Evolutionary conservation across 2,329 filamentous ascomycete species (phyloP), one percentile per base, ranked within the genome.

Genomic region (Diaporthe sp.): DNA sequence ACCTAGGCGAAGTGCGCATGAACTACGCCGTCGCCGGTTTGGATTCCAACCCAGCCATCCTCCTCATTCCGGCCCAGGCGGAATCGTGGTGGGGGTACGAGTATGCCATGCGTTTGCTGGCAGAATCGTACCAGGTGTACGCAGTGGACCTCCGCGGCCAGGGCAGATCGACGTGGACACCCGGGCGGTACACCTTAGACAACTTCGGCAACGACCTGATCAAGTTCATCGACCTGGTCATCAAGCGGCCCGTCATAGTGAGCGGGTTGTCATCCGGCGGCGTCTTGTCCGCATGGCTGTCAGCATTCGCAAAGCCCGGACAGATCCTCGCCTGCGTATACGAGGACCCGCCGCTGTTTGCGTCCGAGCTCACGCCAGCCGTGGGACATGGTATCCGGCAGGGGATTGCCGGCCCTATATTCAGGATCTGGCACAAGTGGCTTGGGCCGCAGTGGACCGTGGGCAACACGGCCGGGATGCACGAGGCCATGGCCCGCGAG

Each of bases 51-150:
- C 76, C 76, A 12, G 75, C 76, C 9, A 38, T 77, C 38, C 74
- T 77, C 19, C 71, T 77, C 6, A 76, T 77, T 28, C 76, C 76
- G 3, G 75, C 72, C 0, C 76, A 77, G 60, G 74, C 72, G 1
- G 75, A 77, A 42, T 77, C 75, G 5, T 77, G 76, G 76, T 77
- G 76, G 76, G 66, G 74, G 4, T 77, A 77, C 42, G 75, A 77
- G 38, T 50, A 47, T 2, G 71, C 66, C 25, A 77, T 77, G 75
- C 66, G 45, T 22, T 75, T 77, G 10, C 71, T 77, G 25, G 45
- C 71, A 13, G 72, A 66, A 38, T 60, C 70, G n/a, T 77, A 77
- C 66, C 75, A 77, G 58, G 75, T 77, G 57, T 77, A 64, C 33
- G 76, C 76, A 33, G 76, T 77, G 33, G 76, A 77, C 70, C 60